Evolutionary conservation across 257 asterid genomes (phyloP).

Genomic region (Solanum ossicruentum): DNA sequence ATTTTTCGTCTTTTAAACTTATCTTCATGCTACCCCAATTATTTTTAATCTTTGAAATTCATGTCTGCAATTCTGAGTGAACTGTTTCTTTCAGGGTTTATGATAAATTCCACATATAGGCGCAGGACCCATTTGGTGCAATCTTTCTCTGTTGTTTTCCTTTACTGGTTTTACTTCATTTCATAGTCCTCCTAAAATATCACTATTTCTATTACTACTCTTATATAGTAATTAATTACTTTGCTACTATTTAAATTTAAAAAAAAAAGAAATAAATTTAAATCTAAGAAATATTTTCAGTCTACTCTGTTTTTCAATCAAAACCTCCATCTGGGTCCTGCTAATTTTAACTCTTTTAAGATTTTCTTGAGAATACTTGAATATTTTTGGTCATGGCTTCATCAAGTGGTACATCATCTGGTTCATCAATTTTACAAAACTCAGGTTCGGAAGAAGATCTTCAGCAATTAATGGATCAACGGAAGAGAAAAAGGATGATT

Average conservation of each 20-base stretch:
- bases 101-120: slow-evolving; percentile 87
- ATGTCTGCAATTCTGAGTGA: slow-evolving; percentile 95
- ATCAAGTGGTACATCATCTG: slow-evolving; percentile 53
- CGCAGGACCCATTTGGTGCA: slow-evolving; percentile 90
- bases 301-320: neutral
- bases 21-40: slow-evolving; percentile 35
- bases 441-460: slow-evolving; percentile 67
- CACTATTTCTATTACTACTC: neutral
- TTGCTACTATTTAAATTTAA: neutral
- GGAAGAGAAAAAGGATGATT: slow-evolving; percentile 78
- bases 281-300: neutral
- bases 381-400: slow-evolving; percentile 36
- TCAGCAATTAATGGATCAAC: slow-evolving; percentile 49
- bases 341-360: neutral
- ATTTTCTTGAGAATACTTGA: neutral
- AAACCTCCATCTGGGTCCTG: slow-evolving; percentile 29
- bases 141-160: slow-evolving; percentile 92
- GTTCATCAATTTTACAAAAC: slow-evolving; percentile 39
- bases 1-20: neutral
- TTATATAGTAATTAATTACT: neutral
- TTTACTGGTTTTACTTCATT: slow-evolving; percentile 94
- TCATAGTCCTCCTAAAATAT: slow-evolving; percentile 32
- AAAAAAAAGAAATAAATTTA: neutral
- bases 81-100: slow-evolving; percentile 71
- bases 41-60: slow-evolving; percentile 39